phyloP scores from a whole-genome alignment of 2,329 filamentous ascomycete genomes.

The Fusarium stilboides region DNA sequence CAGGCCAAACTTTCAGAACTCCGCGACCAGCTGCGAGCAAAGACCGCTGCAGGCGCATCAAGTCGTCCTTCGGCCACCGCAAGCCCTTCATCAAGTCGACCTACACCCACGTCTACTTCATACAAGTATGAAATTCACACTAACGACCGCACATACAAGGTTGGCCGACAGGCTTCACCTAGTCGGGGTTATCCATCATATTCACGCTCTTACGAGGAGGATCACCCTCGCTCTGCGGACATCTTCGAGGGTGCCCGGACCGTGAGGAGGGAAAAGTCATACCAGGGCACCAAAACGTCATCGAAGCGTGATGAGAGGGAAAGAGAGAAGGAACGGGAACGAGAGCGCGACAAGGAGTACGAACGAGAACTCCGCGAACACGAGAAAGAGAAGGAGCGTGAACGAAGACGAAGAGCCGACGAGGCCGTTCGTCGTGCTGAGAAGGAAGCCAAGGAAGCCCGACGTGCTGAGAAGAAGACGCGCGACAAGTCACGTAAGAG shows the following conservation, averaged over 20 bases:
- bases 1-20: constrained; percentile 77
- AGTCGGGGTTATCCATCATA: constrained; percentile 55
- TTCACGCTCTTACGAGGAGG: constrained; percentile 63
- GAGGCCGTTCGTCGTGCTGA: constrained; percentile 45
- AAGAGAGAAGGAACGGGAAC: constrained; percentile 56
- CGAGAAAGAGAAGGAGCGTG: constrained; percentile 49
- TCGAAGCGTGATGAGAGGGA: constrained; percentile 60
- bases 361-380: constrained; percentile 42
- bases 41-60: constrained; percentile 49
- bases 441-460: constrained; percentile 52
- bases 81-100: constrained; percentile 36
- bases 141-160: constrained; percentile 63
- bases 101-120: constrained; percentile 57
- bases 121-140: constrained; percentile 65
- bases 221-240: constrained; percentile 56
- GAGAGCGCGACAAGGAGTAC: constrained; percentile 47
- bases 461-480: constrained; percentile 56
- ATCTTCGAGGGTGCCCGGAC: constrained; percentile 63
- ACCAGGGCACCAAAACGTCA: constrained; percentile 60
- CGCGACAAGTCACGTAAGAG: constrained; percentile 58
- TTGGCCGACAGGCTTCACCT: constrained; percentile 50
- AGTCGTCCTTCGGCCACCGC: constrained; percentile 23
- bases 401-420: constrained; percentile 25
- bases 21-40: constrained; percentile 66
- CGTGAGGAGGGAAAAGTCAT: constrained; percentile 63